Evolutionary conservation across 371 early-diverging fungal species (phyloP), one percentile per base, ranked within the genome.

Genomic region (Mucor lusitanicus): DNA sequence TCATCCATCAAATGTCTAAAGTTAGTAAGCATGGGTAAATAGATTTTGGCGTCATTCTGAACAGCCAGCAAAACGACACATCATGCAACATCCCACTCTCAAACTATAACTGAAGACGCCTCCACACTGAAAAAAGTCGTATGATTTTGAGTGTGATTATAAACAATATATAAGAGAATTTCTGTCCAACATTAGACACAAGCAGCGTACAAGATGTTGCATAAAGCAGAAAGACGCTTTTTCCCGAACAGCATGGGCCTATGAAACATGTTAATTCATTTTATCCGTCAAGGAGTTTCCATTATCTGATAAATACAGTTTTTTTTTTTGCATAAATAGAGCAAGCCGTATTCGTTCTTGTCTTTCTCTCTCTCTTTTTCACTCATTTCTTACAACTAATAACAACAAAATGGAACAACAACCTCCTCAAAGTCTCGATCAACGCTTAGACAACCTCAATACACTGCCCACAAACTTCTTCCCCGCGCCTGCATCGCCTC

Each of bases 381-480:
- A 12, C 37, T 35, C 37, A 35, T 12, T 35, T 35, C 12, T 35
- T 12, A 35, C 37, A 35, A 35, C 0, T 35, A 35, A 2, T 12
- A 33, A 33, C 12, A 35, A 35, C 37, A 54, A 25, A 25, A 54
- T 54, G 54, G 54, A 54, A 28, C 25, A 19, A 23, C 50, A 50
- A 50, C 23, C 35, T 25, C 27, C 40, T 42, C 37, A 17, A 15
- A 42, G 7, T 27, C 59, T 56, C n/a, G 59, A 58, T n/a, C 61
- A 61, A 48, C 61, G 19, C 19, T n/a, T 59, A 15, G 59, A 59
- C 9, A 11, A 35, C 9, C 9, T 59, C 12, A n/a, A 17, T 17
- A 48, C 35, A 11, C 39, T 70, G 23, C 65, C 70, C 19, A 61
- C 65, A 8, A 32, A 27, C 19, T 65, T 70, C 23, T 70, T 70